Base-by-base conservation (phyloP, 306 rosid genomes). In the Vigna nakashimae region DNA sequence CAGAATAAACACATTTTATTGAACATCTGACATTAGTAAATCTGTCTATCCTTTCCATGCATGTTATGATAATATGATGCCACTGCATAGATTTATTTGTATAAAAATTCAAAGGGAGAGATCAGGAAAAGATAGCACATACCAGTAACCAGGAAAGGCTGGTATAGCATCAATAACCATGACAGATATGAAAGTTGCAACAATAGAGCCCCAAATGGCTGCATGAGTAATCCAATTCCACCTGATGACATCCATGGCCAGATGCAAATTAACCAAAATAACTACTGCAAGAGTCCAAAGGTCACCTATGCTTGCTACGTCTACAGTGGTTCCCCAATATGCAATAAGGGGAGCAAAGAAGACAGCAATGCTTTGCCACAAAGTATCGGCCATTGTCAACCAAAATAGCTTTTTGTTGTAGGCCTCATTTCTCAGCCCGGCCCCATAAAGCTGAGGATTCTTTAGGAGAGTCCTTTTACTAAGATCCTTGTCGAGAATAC, bases 401-500 rank as follows among this genome's bases (percentile, higher is more conserved):
- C 98, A 95, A 86, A 95, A 95, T 69, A 95, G 68, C 40, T 80
- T 82, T 49, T 87, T 79, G 90, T 95, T 95, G 90, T 95, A 95
- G 65, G 92, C 82, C 79, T 95, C 97, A 11, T 91, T 79, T 83
- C 97, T 92, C 56, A 88, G 94, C 30, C 99, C 98, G 12, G 91
- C 92, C 55, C 94, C 93, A 12, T 92, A 95, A 67, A 95, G 99
- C 73, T 91, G 98, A 75, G 99, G 99, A 80, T 75, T 32, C 48
- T 55, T 72, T 60, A 89, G 77, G 66, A 95, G 98, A 55, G 97
- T 91, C 83, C 91, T 82, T 87, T 86, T 88, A 57, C 97, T 89
- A 57, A 95, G 88, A 85, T 95, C 96, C 88, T 95, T 95, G 92
- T 95, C 99, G 67, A 95, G 96, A 82, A 95, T 74, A 65, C 92